Evolutionary conservation across 371 early-diverging fungal species (phyloP), one percentile per base, ranked within the genome.

Genomic region (Funneliformis caledonium): DNA sequence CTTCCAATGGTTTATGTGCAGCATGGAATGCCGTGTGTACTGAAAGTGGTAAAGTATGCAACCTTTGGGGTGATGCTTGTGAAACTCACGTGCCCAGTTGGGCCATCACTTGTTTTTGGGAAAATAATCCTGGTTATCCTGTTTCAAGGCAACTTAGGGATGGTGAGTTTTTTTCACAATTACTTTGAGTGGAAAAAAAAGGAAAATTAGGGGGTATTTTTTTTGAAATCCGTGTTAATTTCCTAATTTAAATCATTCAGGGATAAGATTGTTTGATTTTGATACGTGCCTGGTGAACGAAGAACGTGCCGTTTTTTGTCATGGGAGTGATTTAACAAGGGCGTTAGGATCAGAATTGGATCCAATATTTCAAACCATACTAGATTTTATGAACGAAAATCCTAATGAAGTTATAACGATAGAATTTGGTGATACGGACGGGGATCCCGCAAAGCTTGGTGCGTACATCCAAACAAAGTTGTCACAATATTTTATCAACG

Each of bases 91-190:
- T 84, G 14, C 86, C 86, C 0, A 77, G 80, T 11, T 81, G 81
- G 83, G 75, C 82, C 9, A 22, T 86, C 11, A 52, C 45, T 10
- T 86, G 86, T 68, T 80, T 86, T 5, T 86, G 86, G 86, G 86
- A 86, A 72, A 86, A 86, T 72, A 84, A 86, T 60, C 83, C 84
- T 16, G 82, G 78, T 14, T 82, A 85, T 45, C 56, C 76, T 10
- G 76, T 86, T 31, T 8, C 75, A 8, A 84, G 81, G 50, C 86
- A 86, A 60, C 69, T 86, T 31, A 45, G 31, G 0, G 86, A 85
- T 78, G 86, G 86, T 85, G 82, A 81, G 70, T 61, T 14, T 26
- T 33, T 26, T 19, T 61, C 11, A 26, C 12, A 77, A 22, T 26
- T 47, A 77, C 7, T 52, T 48, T 78, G 33, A 22, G 60, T 3